Evolutionary conservation across 2,329 filamentous ascomycete species (phyloP).

Genomic region (Phyllosticta citrichinensis): DNA sequence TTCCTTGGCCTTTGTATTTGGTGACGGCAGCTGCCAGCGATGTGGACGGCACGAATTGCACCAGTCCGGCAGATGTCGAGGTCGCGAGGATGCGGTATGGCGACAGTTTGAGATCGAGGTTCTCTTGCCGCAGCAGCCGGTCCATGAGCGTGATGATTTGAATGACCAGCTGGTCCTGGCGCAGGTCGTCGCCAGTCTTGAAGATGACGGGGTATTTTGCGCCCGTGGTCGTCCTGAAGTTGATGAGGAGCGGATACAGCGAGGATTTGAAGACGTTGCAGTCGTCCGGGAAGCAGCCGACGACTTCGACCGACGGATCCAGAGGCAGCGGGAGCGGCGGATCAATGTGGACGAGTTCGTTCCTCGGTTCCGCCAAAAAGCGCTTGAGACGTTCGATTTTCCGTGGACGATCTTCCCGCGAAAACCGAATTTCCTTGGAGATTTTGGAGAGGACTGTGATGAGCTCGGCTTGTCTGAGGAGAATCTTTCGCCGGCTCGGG

Average conservation of each 20-base stretch:
- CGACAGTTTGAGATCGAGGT: conserved; percentile 86
- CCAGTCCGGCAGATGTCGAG: conserved; percentile 76
- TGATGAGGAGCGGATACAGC: conserved; percentile 79
- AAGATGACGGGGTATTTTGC: conserved; percentile 86
- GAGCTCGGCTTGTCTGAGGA: conserved; percentile 82
- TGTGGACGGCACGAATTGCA: conserved; percentile 85
- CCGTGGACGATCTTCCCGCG: conserved; percentile 63
- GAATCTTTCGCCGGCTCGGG: conserved; percentile 59
- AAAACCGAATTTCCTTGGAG: conserved; percentile 76
- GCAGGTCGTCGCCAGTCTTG: conserved; percentile 92
- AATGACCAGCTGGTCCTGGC: conserved; percentile 94
- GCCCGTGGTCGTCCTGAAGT: conserved; percentile 72
- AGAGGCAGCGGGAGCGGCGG: conserved; percentile 80
- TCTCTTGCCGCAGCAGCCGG: conserved; percentile 86
- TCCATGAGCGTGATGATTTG: conserved; percentile 98
- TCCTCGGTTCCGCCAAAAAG: conserved; percentile 77
- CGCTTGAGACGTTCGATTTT: conserved; percentile 81
- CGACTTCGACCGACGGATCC: conserved; percentile 71
- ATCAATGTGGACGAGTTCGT: conserved; percentile 74
- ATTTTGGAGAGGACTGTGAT: conserved; percentile 80
- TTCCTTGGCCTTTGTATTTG: conserved; percentile 59
- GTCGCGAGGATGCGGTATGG: conserved; percentile 96
- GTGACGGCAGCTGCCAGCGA: conserved; percentile 72
- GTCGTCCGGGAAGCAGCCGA: conserved; percentile 72
- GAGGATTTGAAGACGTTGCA: conserved; percentile 93